Conservation (phyloP, 2,329 filamentous ascomycete species). For the Arthrobotrys megalospora region DNA sequence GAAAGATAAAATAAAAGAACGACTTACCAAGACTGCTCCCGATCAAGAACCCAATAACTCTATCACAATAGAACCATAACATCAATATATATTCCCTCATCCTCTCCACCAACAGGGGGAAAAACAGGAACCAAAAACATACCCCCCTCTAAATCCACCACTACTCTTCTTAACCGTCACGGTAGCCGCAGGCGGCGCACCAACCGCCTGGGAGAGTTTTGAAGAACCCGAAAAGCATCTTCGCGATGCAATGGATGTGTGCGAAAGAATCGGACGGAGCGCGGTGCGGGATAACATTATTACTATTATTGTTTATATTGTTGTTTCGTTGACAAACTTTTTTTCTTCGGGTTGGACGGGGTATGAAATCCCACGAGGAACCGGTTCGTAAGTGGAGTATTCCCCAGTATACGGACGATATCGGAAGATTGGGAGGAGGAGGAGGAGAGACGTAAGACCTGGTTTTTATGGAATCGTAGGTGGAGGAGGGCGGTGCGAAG, state of each 20-base stretch:
- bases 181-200: slow-evolving; percentile 26
- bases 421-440: not conserved
- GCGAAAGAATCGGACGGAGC: slow-evolving; percentile 51
- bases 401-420: not conserved
- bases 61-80: not conserved
- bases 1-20: not conserved
- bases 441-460: not conserved
- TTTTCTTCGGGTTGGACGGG: not conserved
- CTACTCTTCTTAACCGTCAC: slow-evolving; percentile 60
- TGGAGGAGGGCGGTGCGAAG: slow-evolving; percentile 5
- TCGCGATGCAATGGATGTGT: slow-evolving; percentile 43
- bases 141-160: slow-evolving; percentile 55
- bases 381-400: not conserved
- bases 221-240: slow-evolving; percentile 55
- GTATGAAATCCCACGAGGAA: not conserved
- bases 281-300: slow-evolving; percentile 59
- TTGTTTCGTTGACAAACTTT: not conserved
- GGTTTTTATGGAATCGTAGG: not conserved
- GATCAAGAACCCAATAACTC: slow-evolving; percentile 56
- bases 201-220: slow-evolving; percentile 44
- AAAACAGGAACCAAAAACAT: slow-evolving; percentile 1
- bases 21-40: slow-evolving; percentile 44
- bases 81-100: not conserved
- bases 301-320: not conserved
- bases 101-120: not conserved